Evolutionary conservation across 2,329 filamentous ascomycete species (phyloP).

Genomic region (Malbranchea cinnamomea): DNA sequence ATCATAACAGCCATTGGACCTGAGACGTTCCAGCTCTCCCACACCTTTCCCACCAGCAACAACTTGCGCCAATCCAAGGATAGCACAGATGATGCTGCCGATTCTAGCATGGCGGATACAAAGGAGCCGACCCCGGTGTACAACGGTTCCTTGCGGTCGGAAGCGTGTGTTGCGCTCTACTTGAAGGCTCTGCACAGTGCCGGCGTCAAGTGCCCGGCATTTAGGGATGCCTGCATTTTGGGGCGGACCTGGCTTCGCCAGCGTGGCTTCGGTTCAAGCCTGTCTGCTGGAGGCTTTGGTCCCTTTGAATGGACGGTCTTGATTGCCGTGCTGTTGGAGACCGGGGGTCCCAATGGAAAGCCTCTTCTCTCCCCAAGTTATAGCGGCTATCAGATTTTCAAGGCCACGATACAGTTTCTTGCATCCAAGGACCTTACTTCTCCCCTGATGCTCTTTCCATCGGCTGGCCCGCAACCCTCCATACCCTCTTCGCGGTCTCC

Average conservation of each 20-base stretch:
- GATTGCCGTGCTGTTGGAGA: conserved; percentile 64
- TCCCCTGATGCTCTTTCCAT: conserved; percentile 37
- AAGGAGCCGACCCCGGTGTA: conserved; percentile 60
- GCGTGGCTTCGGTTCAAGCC: conserved; percentile 56
- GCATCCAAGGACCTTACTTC: conserved; percentile 59
- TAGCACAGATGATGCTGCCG: background rate
- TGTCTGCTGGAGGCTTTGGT: conserved; percentile 74
- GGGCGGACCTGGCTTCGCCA: conserved; percentile 83
- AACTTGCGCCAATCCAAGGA: conserved; percentile 44
- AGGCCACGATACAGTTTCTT: conserved; percentile 79
- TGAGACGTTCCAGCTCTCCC: conserved; percentile 53
- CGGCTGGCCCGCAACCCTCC: conserved; percentile 12
- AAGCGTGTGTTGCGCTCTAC: conserved; percentile 58
- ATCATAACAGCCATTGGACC: conserved; percentile 63
- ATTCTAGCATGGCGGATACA: background rate
- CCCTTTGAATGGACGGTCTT: conserved; percentile 82
- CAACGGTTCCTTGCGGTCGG: conserved; percentile 70
- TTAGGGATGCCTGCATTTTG: conserved; percentile 70
- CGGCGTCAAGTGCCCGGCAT: conserved; percentile 54
- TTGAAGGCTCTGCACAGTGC: conserved; percentile 60
- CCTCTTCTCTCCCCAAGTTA: conserved; percentile 63
- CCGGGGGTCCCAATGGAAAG: conserved; percentile 57
- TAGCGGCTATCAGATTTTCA: conserved; percentile 88
- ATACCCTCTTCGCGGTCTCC: conserved; percentile 38
- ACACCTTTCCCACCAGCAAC: conserved; percentile 55